Evolutionary conservation across 805 yeast genomes (phyloP).

Genomic region (Sugiyamaella lignohabitans): DNA sequence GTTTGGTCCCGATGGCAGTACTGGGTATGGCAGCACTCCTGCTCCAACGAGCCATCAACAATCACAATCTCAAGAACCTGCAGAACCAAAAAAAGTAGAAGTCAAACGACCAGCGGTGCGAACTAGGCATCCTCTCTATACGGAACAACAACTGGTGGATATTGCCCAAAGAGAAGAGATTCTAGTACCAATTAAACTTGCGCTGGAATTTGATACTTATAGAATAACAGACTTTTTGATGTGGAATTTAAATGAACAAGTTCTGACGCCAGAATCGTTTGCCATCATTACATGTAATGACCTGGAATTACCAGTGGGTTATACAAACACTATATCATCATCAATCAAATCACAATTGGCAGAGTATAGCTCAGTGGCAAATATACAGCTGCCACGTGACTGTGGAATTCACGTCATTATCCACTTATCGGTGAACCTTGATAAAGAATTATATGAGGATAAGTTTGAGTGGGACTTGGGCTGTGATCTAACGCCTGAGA

Average conservation of each 20-base stretch:
- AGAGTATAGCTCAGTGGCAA: constrained; percentile 58
- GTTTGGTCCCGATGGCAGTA: constrained; percentile 14
- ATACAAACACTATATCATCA: constrained; percentile 55
- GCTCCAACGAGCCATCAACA: constrained; percentile 1
- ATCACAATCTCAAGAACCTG: not conserved
- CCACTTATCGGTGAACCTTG: constrained; percentile 73
- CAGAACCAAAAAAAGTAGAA: constrained; percentile 19
- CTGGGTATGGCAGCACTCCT: constrained; percentile 9
- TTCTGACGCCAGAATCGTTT: constrained; percentile 65
- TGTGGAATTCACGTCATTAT: constrained; percentile 68
- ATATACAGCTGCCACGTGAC: constrained; percentile 61
- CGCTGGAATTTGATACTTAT: constrained; percentile 50
- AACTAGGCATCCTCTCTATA: constrained; percentile 34
- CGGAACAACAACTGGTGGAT: constrained; percentile 33
- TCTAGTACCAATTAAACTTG: constrained; percentile 61
- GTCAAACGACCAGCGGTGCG: constrained; percentile 37
- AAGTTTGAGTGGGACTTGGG: constrained; percentile 88
- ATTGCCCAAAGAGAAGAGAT: constrained; percentile 38
- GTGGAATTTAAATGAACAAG: constrained; percentile 65
- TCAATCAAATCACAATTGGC: constrained; percentile 77
- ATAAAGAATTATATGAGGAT: constrained; percentile 80
- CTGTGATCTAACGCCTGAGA: constrained; percentile 62
- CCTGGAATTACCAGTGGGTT: constrained; percentile 64
- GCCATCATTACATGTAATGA: constrained; percentile 76
- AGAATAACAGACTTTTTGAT: constrained; percentile 58